These are phyloP conservation scores for Fraxinus velutina DNA, from an alignment of 305 asterid genomes.

Conservation along the genomic window DNA sequence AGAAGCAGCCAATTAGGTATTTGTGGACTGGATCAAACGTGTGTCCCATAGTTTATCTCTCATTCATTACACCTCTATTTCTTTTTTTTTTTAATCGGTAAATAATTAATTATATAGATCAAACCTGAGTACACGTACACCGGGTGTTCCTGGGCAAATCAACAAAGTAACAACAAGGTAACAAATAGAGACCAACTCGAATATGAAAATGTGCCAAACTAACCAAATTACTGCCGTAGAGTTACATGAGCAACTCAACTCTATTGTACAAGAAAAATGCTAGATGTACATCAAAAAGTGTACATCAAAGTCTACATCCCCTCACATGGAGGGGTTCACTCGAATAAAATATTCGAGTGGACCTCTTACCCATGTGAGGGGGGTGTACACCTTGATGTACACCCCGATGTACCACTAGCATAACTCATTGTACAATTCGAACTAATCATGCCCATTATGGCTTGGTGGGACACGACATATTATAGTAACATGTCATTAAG, in stretches of 20 bases:
- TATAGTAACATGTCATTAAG: background rate
- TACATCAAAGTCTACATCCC: too few species aligned
- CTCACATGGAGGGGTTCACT: too few species aligned
- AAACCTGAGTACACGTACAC: too few species aligned
- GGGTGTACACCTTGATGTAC: too few species aligned
- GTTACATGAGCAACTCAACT: background rate
- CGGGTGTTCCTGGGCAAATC: too few species aligned
- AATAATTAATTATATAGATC: too few species aligned
- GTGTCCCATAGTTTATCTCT: background rate
- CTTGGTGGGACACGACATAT: background rate
- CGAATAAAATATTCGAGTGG: too few species aligned
- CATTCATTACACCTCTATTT: background rate
- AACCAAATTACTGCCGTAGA: background rate
- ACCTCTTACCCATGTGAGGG: too few species aligned
- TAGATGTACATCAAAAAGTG: too few species aligned
- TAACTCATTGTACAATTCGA: background rate
- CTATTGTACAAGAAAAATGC: background rate
- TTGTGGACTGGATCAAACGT: background rate
- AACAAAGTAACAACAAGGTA: too few species aligned
- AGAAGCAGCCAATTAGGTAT: background rate
- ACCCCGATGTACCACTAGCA: too few species aligned
- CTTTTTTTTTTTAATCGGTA: background rate
- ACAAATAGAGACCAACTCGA: background rate
- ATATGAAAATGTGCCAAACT: background rate
- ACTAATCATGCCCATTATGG: background rate